phyloP scores from a whole-genome alignment of 176 grass and related monocot species.

The Zea luxurians region DNA sequence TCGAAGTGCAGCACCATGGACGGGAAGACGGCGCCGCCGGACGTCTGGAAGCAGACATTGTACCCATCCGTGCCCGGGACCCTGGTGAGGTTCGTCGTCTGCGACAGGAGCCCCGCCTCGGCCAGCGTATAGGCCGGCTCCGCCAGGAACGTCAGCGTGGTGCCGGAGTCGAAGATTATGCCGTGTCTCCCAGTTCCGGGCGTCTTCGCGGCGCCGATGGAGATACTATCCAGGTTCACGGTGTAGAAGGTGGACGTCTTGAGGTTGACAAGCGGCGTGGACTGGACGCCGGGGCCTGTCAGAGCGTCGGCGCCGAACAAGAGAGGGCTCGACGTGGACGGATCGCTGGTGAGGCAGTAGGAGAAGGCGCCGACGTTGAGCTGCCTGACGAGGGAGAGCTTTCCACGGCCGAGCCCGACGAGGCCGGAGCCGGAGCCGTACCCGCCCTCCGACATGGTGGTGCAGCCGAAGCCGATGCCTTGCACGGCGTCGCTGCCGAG shows the following conservation, averaged over 20 bases:
- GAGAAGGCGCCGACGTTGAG: background rate
- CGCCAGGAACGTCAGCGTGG: background rate
- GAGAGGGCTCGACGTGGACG: background rate
- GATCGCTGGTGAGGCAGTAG: background rate
- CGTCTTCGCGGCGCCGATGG: background rate
- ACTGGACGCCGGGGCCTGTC: background rate
- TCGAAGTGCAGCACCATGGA: conserved; percentile 7
- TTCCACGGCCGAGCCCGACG: background rate
- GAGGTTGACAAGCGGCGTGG: conserved; percentile 6
- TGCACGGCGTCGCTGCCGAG: background rate
- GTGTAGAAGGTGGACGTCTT: background rate
- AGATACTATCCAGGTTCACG: background rate
- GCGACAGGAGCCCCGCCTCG: background rate
- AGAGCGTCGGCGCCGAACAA: background rate
- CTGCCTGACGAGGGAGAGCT: background rate
- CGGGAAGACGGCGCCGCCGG: background rate
- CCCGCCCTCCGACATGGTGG: background rate
- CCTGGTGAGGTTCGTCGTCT: background rate
- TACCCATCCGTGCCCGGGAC: background rate
- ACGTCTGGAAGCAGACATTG: background rate
- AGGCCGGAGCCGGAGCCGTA: conserved; percentile 9
- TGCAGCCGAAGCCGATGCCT: conserved; percentile 19
- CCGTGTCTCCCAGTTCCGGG: background rate
- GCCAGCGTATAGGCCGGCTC: background rate
- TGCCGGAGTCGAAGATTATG: conserved; percentile 21